A percentile compares a stretch with the other conserved stretches of the same genome.
phyloP scores from a whole-genome alignment of 768 basidiomycete species.

The Leccinum variicolor region DNA sequence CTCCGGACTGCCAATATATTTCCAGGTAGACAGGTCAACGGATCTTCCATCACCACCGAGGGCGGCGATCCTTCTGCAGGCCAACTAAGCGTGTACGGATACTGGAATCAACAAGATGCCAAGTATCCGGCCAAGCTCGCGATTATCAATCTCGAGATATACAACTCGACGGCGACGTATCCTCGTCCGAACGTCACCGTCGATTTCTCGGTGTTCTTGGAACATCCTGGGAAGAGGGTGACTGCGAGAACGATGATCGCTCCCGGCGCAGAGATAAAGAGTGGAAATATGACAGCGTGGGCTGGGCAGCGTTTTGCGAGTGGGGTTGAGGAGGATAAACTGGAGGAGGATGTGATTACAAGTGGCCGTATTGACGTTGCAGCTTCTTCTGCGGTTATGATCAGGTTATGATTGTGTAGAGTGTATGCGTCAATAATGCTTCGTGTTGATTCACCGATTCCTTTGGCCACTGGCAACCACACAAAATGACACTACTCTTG shows the following conservation, averaged over 20 bases:
- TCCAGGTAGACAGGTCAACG: constrained; percentile 49
- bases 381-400: constrained; percentile 39
- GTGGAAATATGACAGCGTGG: constrained; percentile 45
- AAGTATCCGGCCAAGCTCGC: constrained; percentile 44
- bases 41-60: constrained; percentile 50
- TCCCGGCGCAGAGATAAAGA: constrained; percentile 46
- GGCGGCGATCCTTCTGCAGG: constrained; percentile 45
- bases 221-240: constrained; percentile 24
- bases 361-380: constrained; percentile 34
- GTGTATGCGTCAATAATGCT: neutral
- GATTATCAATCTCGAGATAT: constrained; percentile 49
- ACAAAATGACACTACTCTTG: neutral
- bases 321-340: constrained; percentile 37
- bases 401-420: constrained; percentile 14
- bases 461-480: neutral
- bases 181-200: constrained; percentile 43
- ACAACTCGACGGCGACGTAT: constrained; percentile 42
- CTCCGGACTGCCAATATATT: constrained; percentile 47
- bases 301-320: constrained; percentile 45
- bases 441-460: neutral
- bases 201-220: constrained; percentile 43
- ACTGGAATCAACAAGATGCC: constrained; percentile 39
- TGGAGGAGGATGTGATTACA: constrained; percentile 37
- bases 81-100: constrained; percentile 50
- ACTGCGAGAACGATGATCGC: constrained; percentile 42